Evolutionary conservation across 345 rosid genomes (phyloP).

Genomic region (Populus simonii): DNA sequence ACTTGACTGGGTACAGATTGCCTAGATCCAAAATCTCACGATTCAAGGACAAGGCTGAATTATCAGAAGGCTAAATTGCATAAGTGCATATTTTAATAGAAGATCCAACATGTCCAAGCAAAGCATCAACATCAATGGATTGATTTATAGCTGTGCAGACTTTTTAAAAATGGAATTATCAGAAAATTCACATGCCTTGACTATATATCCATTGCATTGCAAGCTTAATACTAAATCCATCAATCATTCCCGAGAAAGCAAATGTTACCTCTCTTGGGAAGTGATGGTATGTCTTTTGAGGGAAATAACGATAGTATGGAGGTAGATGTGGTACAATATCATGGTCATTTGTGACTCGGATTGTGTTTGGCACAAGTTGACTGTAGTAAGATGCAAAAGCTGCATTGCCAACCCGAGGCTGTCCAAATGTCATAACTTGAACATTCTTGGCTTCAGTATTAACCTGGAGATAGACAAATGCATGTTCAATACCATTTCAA

Average conservation of each 20-base stretch:
- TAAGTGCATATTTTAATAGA: too few relatives aligned
- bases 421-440: conserved; percentile 88
- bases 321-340: conserved; percentile 96
- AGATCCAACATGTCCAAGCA: not conserved
- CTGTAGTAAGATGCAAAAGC: conserved; percentile 71
- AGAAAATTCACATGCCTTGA: not conserved
- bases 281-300: conserved; percentile 93
- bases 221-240: not conserved
- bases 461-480: conserved; percentile 46
- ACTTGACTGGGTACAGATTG: not conserved
- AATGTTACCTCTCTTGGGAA: conserved; percentile 81
- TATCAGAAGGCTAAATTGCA: too few relatives aligned
- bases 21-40: too few relatives aligned
- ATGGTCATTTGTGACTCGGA: conserved; percentile 69
- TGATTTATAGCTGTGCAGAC: not conserved
- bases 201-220: not conserved
- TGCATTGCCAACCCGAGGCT: conserved; percentile 93
- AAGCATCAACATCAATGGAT: not conserved
- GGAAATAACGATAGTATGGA: conserved; percentile 66
- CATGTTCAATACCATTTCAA: not conserved
- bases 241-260: not conserved
- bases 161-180: not conserved
- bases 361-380: conserved; percentile 62
- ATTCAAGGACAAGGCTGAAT: too few relatives aligned
- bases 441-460: conserved; percentile 58